Evolutionary conservation across 83 land plant genomes (phyloP), one percentile per base, ranked within the genome.

Genomic region (Thuja plicata): DNA sequence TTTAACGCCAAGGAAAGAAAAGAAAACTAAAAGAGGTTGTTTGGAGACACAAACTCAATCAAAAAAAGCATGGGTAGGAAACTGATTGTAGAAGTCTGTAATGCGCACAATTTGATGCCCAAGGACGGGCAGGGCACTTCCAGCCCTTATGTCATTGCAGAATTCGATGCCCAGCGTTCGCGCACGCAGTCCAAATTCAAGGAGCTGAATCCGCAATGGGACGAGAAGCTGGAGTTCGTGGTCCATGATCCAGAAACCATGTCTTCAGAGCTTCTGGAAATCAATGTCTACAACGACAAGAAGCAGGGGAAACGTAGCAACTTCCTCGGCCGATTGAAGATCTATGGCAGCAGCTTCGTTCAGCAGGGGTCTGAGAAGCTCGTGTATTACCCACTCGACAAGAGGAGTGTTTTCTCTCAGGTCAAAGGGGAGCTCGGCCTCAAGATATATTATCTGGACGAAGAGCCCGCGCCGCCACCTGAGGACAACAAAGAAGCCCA

Each of bases 91-190:
- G 95, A 94, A 34, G 92, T 94, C 34, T 90, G 90, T 81, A 91
- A 91, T 84, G 97, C 96, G 17, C 88, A 91, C 89, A 94, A 96
- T 81, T 80, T 94, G 86, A 92, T 94, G 94, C 97, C 97, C 40
- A 96, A 94, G 88, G 96, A 96, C 84, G 97, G 96, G 34, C 91
- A 92, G 87, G 97, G 97, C 27, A 92, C 96, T 40, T 95, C 97
- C 45, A 96, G 94, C 81, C 95, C 96, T 0, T 94, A 94, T 85
- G 95, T 71, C 30, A 54, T 92, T 41, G 92, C 93, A 3, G 94
- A 94, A 35, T 96, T 89, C 91, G 96, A 96, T 86, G 96, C 93
- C 11, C 97, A 96, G 91, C 60, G 95, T 17, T 89, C 92, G 37
- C 87, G 94, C 35, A 94, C 97, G 11, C 90, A 91, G 92, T 92